Percentiles rank a stretch among this genome's conserved stretches.
phyloP scores from a whole-genome alignment of 345 rosid genomes.

The Populus alba region DNA sequence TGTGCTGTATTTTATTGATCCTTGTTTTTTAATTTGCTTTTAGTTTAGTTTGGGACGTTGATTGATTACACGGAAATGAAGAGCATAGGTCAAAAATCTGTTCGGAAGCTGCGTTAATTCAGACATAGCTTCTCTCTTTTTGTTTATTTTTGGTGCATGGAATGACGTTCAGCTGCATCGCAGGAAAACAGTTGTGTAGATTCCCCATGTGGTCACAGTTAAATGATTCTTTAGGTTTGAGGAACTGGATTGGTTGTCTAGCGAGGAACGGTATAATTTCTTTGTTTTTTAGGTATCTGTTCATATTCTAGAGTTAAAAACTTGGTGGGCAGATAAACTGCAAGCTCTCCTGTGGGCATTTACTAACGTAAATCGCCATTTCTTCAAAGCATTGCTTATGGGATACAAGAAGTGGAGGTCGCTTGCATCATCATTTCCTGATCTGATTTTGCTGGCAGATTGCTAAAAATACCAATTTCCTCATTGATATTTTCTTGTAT shows the following conservation, averaged over 20 bases:
- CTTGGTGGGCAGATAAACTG: background rate
- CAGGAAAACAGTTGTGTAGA: background rate
- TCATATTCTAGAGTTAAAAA: background rate
- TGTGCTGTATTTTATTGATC: conserved; percentile 8
- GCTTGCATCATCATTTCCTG: background rate
- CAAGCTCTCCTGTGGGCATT: background rate
- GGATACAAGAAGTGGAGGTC: background rate
- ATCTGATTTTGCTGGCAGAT: too few relatives aligned
- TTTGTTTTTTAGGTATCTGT: background rate
- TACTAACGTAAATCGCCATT: background rate
- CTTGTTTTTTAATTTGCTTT: conserved; percentile 11
- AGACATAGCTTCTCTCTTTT: background rate
- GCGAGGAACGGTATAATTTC: too few relatives aligned
- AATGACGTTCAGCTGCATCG: background rate
- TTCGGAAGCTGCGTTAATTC: background rate
- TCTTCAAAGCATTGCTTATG: too few relatives aligned
- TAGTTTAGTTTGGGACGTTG: background rate
- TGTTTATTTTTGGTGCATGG: background rate
- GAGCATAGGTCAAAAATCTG: background rate
- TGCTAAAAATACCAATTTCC: too few relatives aligned
- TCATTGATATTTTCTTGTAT: too few relatives aligned
- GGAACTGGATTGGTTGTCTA: background rate
- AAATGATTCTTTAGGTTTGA: background rate
- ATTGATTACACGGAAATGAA: background rate
- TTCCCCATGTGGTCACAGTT: background rate